phyloP scores from a whole-genome alignment of 1,284 basidiomycete genomes.

The Puccinia horiana region DNA sequence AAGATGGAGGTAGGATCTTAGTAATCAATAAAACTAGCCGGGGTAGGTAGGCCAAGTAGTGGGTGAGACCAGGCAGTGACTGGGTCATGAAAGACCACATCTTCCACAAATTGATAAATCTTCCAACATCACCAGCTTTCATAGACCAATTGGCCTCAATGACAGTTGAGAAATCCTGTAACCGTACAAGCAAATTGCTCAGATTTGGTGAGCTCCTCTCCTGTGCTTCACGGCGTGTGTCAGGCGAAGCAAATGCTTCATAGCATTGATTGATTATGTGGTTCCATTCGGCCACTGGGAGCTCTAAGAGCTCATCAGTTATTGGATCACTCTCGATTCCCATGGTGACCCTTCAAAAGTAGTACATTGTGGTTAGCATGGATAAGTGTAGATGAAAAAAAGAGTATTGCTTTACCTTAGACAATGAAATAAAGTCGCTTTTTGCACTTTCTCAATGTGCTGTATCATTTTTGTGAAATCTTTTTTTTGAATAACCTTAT shows the following conservation, averaged over 20 bases:
- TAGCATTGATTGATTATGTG: background rate
- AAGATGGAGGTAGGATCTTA: background rate
- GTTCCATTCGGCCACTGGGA: background rate
- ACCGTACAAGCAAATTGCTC: background rate
- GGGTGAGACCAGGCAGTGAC: background rate
- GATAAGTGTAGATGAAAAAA: no score
- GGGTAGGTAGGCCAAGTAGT: no score
- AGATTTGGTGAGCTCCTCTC: background rate
- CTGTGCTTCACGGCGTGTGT: background rate
- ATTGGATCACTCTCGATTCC: background rate
- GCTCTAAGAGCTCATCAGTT: background rate
- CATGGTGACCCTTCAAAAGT: background rate
- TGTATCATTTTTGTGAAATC: background rate
- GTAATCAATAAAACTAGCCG: background rate
- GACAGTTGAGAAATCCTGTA: slow-evolving; percentile 4
- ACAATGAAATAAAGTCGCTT: background rate
- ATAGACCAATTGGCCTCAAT: slow-evolving; percentile 22
- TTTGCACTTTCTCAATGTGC: background rate
- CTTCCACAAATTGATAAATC: slow-evolving; percentile 14
- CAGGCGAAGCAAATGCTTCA: background rate
- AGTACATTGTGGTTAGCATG: background rate
- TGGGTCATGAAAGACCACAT: slow-evolving; percentile 23
- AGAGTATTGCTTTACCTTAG: no score
- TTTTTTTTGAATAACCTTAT: no score
- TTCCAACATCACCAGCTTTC: slow-evolving; percentile 5